Evolutionary conservation across 352 stramenopile species (phyloP), one percentile per base, ranked within the genome.

Genomic region (Hyaloperonospora arabidopsidis): DNA sequence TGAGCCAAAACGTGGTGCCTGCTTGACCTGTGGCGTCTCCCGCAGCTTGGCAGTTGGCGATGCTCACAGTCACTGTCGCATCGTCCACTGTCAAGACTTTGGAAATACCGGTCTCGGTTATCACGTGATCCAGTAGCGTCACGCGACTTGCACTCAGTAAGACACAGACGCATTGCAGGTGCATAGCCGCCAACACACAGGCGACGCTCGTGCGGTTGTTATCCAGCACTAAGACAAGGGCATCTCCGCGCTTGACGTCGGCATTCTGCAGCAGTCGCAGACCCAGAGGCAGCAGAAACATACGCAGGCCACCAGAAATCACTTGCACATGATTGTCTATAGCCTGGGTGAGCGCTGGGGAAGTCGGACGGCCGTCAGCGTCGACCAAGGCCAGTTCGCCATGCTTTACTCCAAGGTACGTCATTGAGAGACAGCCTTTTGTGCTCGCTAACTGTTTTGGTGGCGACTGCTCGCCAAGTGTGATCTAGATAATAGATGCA

Each of bases 171-270:
- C 72, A 82, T 29, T 72, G 45, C 36, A 89, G 54, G 48, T 82
- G 54, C 78, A 89, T 83, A 2, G 82, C 79, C 7, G 59, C 79
- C 32, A 89, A 62, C 54, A 92, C 75, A 52, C 77, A 89, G 35
- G 79, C 79, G 23, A 84, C 79, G 50, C 82, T 86, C 15, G 77
- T 77, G 45, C 70, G 63, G 54, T 92, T 61, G 54, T 92, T 89
- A 53, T 86, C 79, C 22, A 89, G 19, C 10, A 92, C 65, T 21
- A 92, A 68, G 4, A 89, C 59, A 60, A 92, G 84, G n/a, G 72
- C 65, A 18, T 75, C 68, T 22, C 57, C 54, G 10, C 53, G 59
- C 28, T 41, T 25, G 22, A 89, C 49, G 17, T 67, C 68, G 0
- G 68, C 65, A 7, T 18, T 17, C 21, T 62, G 49, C 17, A 92